Evolutionary conservation across 192 early-diverging fungal species (phyloP), one percentile per base, ranked within the genome.

Genomic region (Coemansia sp.): DNA sequence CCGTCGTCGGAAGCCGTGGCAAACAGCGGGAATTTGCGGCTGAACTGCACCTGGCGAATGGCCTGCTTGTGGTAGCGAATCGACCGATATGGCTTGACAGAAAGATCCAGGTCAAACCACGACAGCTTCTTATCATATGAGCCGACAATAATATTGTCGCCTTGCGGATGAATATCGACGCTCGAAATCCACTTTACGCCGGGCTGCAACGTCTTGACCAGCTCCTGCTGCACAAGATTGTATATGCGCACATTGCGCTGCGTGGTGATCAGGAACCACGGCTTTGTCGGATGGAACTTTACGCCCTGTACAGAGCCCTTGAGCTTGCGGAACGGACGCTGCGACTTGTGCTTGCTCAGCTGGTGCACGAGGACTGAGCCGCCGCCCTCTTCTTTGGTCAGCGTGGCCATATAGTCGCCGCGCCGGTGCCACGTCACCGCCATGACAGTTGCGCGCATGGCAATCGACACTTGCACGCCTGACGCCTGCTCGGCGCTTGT

Each of bases 91-190:
- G 97, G 95, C 77, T 90, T 95, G 62, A 87, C 75, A 3, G 89
- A 89, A 57, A 99, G 81, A 78, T 99, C 97, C 72, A 96, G 80
- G 76, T 99, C 97, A 66, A 97, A 99, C 97, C 97, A 99, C 61
- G 90, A 89, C 25, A 98, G 84, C 54, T 90, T 89, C 73, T 93
- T 94, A 66, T 99, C 97, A 65, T 94, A 99, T 17, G 88, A 93
- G 38, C 97, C 97, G 59, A 97, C 86, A 56, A 99, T 90, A 55
- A 99, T 75, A 80, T 99, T 94, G 69, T 99, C 96, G 56, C 95
- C 97, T 63, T 83, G 85, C 27, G 97, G 94, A 72, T 99, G 97
- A 47, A 98, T 72, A 70, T 95, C 94, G 66, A 99, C 78, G 67
- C 87, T 90, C 15, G 97, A 98, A 49, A 99, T 94, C 97, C 95